A percentile compares a stretch with the other conserved stretches of the same genome.
Evolutionary conservation across 1,139 yeast species (phyloP).

Genomic region (Neolecta irregularis): DNA sequence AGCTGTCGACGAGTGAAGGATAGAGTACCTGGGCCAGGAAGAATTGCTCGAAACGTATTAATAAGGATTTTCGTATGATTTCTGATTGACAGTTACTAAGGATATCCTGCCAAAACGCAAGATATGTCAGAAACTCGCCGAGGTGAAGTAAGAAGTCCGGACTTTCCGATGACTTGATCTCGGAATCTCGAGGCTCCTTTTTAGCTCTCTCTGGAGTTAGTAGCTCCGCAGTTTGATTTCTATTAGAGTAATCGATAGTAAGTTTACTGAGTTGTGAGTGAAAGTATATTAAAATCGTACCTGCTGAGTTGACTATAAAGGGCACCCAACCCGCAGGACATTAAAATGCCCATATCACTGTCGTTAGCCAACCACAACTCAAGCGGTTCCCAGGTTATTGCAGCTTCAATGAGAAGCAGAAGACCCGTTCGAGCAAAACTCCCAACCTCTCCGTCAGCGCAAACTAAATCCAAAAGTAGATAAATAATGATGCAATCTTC

Average conservation of each 20-base stretch:
- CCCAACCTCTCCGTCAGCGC: slow-evolving; percentile 21
- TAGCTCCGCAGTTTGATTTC: no score
- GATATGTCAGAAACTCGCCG: slow-evolving; percentile 18
- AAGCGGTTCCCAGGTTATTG: slow-evolving; percentile 17
- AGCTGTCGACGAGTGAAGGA: no score
- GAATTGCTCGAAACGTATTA: slow-evolving; percentile 19
- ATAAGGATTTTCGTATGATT: slow-evolving; percentile 17
- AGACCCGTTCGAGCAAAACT: slow-evolving; percentile 23
- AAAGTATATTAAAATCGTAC: slow-evolving; percentile 6
- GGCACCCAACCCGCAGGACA: slow-evolving; percentile 24
- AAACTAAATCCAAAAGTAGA: slow-evolving; percentile 20
- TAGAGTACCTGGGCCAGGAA: slow-evolving; percentile 22
- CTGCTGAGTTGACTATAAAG: slow-evolving; percentile 20
- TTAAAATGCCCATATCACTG: slow-evolving; percentile 21
- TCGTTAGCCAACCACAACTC: slow-evolving; percentile 21
- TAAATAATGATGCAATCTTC: slow-evolving; percentile 20
- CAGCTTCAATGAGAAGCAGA: slow-evolving; percentile 20
- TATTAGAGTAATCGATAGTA: no score
- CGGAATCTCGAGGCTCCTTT: slow-evolving; percentile 9
- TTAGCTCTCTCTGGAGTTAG: slow-evolving; percentile 2
- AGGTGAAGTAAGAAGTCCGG: slow-evolving; percentile 12
- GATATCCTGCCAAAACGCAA: slow-evolving; percentile 24
- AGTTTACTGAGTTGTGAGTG: no score
- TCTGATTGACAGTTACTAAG: slow-evolving; percentile 17
- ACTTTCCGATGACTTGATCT: slow-evolving; percentile 8